A percentile compares a stretch with the other conserved stretches of the same genome.
Conservation (phyloP, 2,329 filamentous ascomycete species). For the Hypoxylon sp. region DNA sequence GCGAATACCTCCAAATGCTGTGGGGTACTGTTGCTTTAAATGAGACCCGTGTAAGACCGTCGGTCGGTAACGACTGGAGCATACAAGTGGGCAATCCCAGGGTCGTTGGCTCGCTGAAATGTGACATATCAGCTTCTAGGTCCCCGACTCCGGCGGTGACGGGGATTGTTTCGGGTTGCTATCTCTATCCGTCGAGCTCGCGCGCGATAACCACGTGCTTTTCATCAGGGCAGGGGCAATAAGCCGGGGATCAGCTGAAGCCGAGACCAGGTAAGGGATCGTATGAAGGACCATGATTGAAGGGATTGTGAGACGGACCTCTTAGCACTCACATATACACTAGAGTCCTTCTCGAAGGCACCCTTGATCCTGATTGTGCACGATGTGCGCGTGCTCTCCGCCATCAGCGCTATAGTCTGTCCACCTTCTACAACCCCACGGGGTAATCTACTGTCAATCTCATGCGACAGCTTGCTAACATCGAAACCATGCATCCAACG, state of each 20-base stretch:
- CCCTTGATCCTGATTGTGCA: not conserved
- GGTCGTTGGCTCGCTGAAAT: not conserved
- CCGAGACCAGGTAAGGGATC: not conserved
- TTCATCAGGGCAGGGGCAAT: not conserved
- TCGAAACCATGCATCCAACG: not conserved
- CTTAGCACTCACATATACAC: slow-evolving; percentile 2
- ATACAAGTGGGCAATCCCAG: slow-evolving; percentile 14
- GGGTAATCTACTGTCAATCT: not conserved
- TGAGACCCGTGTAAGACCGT: slow-evolving; percentile 12
- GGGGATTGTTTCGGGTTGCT: slow-evolving; percentile 18
- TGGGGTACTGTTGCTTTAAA: slow-evolving; percentile 22
- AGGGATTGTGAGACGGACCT: not conserved
- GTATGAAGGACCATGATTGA: slow-evolving; percentile 10
- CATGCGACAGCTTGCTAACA: not conserved
- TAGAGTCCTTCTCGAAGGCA: not conserved
- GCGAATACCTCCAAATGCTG: not conserved
- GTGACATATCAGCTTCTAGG: not conserved
- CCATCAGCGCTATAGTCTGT: not conserved
- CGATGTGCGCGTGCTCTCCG: not conserved
- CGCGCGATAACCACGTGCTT: slow-evolving; percentile 11
- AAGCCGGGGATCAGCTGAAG: not conserved
- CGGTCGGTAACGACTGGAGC: slow-evolving; percentile 16
- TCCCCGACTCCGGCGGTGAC: not conserved
- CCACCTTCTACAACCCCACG: not conserved
- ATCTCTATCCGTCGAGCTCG: slow-evolving; percentile 10